Evolutionary conservation across 345 rosid genomes (phyloP), one percentile per base, ranked within the genome.

Genomic region (Eucalyptus brandiana): DNA sequence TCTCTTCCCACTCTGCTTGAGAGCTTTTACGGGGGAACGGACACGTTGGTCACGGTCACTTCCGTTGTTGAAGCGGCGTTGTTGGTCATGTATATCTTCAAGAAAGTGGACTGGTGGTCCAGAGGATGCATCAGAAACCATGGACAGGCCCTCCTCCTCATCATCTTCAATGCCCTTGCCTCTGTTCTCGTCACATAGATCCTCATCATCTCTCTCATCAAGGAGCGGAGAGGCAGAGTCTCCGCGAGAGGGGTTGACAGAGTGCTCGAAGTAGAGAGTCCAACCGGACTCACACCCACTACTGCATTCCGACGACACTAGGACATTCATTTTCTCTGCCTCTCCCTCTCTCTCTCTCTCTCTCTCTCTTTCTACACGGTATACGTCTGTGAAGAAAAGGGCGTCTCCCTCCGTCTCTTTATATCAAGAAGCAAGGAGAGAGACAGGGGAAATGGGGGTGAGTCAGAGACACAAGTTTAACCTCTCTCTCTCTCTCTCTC

Each of bases 101-200:
- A 76, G 87, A 49, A 96, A 86, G 91, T 93, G 95, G 42, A 86
- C 67, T 44, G 97, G 97, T 87, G 99, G 98, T 28, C 99, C 99
- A n/a, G 99, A 97, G 89, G 99, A 97, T 86, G 99, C 99, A 92
- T 97, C 99, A 30, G 99, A 97, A 51, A 97, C 94, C 99, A 97
- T 97, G 4, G 99, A 97, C 91, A 95, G 92, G 86, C 95, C 99
- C 15, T 96, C 99, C 81, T 94, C 98, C 42, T 95, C 97, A 3
- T 92, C 95, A 3, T 87, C 93, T 3, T 90, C 93, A 23, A n/a
- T 91, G n/a, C 87, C 93, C 80, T 53, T 86, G 3, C 92, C 94
- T 7, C 72, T 91, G 2, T 88, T 92, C 32, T 69, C 89, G 24
- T 69, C n/a, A 34, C 18, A 18, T 34, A 23, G 37, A 37, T 69